These are phyloP conservation scores for Botrytis tulipae DNA, from an alignment of 2,329 filamentous ascomycete genomes.

Conservation along the genomic window DNA sequence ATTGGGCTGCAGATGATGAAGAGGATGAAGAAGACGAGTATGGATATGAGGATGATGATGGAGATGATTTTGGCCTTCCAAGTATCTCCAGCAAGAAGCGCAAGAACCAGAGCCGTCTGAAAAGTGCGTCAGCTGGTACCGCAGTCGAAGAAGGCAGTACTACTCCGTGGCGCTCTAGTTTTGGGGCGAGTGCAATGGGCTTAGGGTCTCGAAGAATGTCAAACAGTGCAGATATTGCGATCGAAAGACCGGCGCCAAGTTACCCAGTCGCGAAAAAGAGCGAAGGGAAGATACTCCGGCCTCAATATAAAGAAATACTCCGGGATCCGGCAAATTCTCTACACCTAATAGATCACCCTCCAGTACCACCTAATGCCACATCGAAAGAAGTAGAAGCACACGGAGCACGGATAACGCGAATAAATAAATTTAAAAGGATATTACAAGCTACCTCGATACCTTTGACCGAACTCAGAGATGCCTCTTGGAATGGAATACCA, in stretches of 20 bases:
- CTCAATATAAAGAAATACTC: slow-evolving; percentile 96
- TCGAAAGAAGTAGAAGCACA: slow-evolving; percentile 84
- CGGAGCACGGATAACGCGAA: slow-evolving; percentile 83
- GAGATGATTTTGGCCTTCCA: slow-evolving; percentile 92
- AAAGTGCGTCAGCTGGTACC: slow-evolving; percentile 24
- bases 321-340: slow-evolving; percentile 87
- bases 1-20: slow-evolving; percentile 73
- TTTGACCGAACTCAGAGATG: slow-evolving; percentile 74
- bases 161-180: slow-evolving; percentile 41
- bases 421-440: slow-evolving; percentile 98
- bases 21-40: slow-evolving; percentile 70
- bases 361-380: slow-evolving; percentile 68
- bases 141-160: slow-evolving; percentile 26
- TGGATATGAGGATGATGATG: slow-evolving; percentile 77
- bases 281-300: slow-evolving; percentile 92
- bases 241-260: slow-evolving; percentile 76
- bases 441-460: slow-evolving; percentile 89
- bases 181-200: slow-evolving; percentile 41
- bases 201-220: slow-evolving; percentile 60
- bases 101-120: slow-evolving; percentile 51
- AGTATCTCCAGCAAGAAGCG: slow-evolving; percentile 90
- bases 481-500: slow-evolving; percentile 92
- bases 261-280: slow-evolving; percentile 88
- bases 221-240: slow-evolving; percentile 90
- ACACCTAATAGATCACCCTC: slow-evolving; percentile 87